A percentile compares a stretch with the other conserved stretches of the same genome.
These are phyloP conservation scores for Haberlea rhodopensis DNA, from an alignment of 257 asterid genomes.

Conservation along the genomic window DNA sequence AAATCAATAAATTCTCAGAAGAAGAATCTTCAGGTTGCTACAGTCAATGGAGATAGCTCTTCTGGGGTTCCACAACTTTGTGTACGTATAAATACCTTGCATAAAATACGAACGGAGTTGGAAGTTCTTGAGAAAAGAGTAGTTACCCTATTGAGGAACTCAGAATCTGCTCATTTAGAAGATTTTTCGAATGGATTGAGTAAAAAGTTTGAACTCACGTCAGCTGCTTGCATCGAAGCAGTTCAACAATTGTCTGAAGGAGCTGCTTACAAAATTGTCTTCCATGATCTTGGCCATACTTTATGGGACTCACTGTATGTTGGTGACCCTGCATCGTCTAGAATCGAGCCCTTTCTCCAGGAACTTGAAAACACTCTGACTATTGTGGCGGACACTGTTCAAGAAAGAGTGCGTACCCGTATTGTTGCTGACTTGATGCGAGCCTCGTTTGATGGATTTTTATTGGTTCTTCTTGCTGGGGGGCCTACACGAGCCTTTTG, in stretches of 20 bases:
- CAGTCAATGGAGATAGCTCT: constrained; percentile 60
- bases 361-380: constrained; percentile 72
- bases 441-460: constrained; percentile 88
- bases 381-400: constrained; percentile 65
- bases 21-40: constrained; percentile 78
- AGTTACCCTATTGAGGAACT: constrained; percentile 77
- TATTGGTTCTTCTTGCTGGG: constrained; percentile 85
- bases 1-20: constrained; percentile 48
- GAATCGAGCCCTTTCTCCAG: constrained; percentile 82
- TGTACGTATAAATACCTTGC: constrained; percentile 83
- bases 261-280: constrained; percentile 67
- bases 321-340: constrained; percentile 75
- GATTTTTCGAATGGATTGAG: constrained; percentile 70
- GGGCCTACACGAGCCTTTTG: constrained; percentile 80
- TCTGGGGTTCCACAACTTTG: constrained; percentile 71
- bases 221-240: constrained; percentile 77
- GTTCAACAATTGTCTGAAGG: constrained; percentile 84
- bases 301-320: constrained; percentile 73
- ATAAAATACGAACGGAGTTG: constrained; percentile 64
- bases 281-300: constrained; percentile 66
- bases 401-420: constrained; percentile 74
- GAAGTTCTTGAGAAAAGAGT: constrained; percentile 86
- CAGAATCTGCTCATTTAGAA: constrained; percentile 83
- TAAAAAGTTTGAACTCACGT: constrained; percentile 80
- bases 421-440: constrained; percentile 81